Conservation (phyloP, 2,329 filamentous ascomycete genomes). For the Neopestalotiopsis clavispora region DNA sequence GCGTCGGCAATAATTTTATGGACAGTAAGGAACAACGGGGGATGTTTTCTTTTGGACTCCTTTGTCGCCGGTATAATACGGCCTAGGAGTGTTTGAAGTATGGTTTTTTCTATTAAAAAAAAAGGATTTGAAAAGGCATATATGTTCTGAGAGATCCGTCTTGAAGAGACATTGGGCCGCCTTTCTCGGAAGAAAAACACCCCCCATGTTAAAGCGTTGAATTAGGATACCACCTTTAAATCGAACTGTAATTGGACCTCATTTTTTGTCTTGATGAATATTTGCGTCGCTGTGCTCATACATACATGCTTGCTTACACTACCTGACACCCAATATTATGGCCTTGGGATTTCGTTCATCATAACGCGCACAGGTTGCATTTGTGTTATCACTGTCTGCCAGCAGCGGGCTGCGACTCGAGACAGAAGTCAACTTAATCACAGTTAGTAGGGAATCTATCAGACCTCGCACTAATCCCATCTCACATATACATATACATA, state of each 20-base stretch:
- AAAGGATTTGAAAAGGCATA: conserved; percentile 6
- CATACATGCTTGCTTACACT: too few relatives aligned
- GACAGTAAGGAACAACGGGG: conserved; percentile 1
- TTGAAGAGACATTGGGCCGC: neutral
- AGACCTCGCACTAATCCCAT: too few relatives aligned
- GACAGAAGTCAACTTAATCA: too few relatives aligned
- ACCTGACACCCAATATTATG: too few relatives aligned
- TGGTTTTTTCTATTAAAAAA: neutral
- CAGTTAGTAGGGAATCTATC: too few relatives aligned
- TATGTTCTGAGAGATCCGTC: neutral
- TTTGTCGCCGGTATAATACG: neutral
- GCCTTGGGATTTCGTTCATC: too few relatives aligned
- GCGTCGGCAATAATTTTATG: conserved; percentile 9
- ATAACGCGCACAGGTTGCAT: too few relatives aligned
- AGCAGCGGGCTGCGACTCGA: too few relatives aligned
- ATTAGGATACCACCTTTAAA: conserved; percentile 16
- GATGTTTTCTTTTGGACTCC: neutral
- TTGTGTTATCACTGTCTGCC: too few relatives aligned
- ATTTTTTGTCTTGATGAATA: neutral
- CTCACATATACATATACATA: too few relatives aligned
- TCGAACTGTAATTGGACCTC: conserved; percentile 10
- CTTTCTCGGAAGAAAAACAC: neutral
- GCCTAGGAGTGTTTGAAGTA: neutral
- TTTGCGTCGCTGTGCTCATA: too few relatives aligned
- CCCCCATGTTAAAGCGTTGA: conserved; percentile 10